Evolutionary conservation across 352 stramenopile genomes (phyloP), one percentile per base, ranked within the genome.

Genomic region (Phytophthora multivora): DNA sequence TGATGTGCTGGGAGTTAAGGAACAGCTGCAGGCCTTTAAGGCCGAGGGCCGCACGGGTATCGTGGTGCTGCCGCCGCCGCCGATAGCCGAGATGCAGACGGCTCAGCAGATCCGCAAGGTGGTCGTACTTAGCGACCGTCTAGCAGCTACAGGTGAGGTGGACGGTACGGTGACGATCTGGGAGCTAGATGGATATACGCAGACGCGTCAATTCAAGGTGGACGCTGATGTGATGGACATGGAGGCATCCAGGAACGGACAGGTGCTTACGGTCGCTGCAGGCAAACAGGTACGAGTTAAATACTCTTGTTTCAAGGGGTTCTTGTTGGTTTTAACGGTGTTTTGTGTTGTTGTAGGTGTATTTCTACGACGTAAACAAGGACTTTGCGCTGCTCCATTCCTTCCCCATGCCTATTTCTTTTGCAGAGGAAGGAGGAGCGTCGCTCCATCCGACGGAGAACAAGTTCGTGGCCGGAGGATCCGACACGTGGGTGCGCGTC

Each of bases 401-500:
- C 18, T 90, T 89, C 28, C 39, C 79, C 62, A 82, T 97, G 95
- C 69, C 90, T 40, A 77, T 97, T 72, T 79, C 86, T 67, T 98
- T 98, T 69, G 81, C 92, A 2, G 91, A 96, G 8, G 96, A 97
- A 69, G 92, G 92, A 38, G 90, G 91, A 11, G 90, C 88, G 40
- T 97, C 90, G 36, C 79, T 98, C 40, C 86, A 96, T 68, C 89
- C 90, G 21, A 77, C 56, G 1, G 87, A 91, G 39, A 69, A 80
- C 63, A 91, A 90, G 51, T 97, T 97, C 60, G 95, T 98, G 51
- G 90, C 91, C 12, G 91, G 93, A 19, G 91, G 91, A 11, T 97
- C 88, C 13, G 97, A 99, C 77, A 94, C 98, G 57, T 98, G 95
- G 96, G 95, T 99, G 26, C 89, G 96, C 31, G 95, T 98, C 28